These are phyloP conservation scores for Trichoderma koningiopsis DNA, from an alignment of 2,329 filamentous ascomycete genomes.

Conservation along the genomic window DNA sequence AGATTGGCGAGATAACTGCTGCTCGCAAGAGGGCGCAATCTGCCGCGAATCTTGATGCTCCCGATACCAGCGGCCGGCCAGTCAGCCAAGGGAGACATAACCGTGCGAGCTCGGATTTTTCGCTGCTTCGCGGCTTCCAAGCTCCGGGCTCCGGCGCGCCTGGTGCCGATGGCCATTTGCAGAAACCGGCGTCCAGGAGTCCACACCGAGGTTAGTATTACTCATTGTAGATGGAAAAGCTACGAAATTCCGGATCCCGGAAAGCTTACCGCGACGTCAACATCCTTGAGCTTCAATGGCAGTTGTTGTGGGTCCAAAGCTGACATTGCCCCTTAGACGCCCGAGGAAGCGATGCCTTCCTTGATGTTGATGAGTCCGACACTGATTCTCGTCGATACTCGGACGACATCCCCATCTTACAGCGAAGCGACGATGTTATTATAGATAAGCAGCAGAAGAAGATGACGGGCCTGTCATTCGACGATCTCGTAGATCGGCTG, in stretches of 20 bases:
- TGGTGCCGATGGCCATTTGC: constrained; percentile 40
- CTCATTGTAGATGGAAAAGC: background rate
- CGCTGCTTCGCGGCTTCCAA: constrained; percentile 57
- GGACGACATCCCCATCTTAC: constrained; percentile 67
- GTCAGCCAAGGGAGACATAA: constrained; percentile 66
- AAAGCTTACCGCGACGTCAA: constrained; percentile 13
- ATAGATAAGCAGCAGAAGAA: constrained; percentile 54
- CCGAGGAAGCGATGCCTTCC: constrained; percentile 57
- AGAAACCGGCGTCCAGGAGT: constrained; percentile 38
- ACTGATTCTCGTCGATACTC: constrained; percentile 66
- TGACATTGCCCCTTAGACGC: constrained; percentile 55
- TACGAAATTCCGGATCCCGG: background rate
- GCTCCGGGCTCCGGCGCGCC: constrained; percentile 53
- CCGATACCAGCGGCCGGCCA: constrained; percentile 54
- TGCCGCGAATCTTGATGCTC: constrained; percentile 61
- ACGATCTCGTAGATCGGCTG: constrained; percentile 84
- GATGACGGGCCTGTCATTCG: constrained; percentile 58
- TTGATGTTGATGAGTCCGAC: constrained; percentile 72
- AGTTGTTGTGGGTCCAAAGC: constrained; percentile 33
- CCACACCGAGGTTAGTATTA: constrained; percentile 35
- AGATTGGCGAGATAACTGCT: constrained; percentile 46
- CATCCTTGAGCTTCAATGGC: constrained; percentile 17
- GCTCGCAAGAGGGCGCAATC: constrained; percentile 61
- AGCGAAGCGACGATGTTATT: constrained; percentile 65
- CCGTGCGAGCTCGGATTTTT: constrained; percentile 71